Percentiles rank a stretch among this genome's conserved stretches.
These are phyloP conservation scores for Phytophthora fragariaefolia DNA, from an alignment of 352 stramenopile species.

Conservation along the genomic window DNA sequence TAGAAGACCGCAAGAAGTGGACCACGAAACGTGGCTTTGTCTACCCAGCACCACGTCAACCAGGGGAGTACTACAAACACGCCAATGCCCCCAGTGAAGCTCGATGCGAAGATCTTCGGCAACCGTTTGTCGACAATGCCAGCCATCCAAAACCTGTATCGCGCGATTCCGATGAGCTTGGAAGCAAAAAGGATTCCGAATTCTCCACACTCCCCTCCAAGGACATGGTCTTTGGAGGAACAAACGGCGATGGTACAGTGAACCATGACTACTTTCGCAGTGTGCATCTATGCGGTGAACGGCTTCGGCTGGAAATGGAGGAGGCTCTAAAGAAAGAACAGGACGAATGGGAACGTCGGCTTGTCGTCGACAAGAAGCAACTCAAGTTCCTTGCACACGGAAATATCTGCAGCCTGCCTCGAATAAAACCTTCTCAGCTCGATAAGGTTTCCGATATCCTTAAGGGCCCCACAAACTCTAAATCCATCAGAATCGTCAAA, in stretches of 20 bases:
- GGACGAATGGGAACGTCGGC: conserved; percentile 71
- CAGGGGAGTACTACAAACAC: conserved; percentile 79
- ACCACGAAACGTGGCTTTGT: conserved; percentile 90
- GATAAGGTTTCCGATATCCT: conserved; percentile 87
- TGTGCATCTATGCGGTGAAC: conserved; percentile 88
- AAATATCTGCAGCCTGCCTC: conserved; percentile 77
- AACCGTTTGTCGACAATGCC: conserved; percentile 88
- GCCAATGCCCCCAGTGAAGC: conserved; percentile 72
- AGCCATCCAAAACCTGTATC: conserved; percentile 73
- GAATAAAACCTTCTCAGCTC: conserved; percentile 60
- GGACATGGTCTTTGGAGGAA: conserved; percentile 87
- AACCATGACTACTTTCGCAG: conserved; percentile 85
- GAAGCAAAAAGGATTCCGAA: conserved; percentile 26
- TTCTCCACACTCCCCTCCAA: conserved; percentile 91
- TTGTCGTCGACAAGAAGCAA: conserved; percentile 90
- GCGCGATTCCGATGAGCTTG: conserved; percentile 29
- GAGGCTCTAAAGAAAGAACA: conserved; percentile 70
- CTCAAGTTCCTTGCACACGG: conserved; percentile 89
- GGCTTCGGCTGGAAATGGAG: conserved; percentile 75
- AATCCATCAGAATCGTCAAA: conserved; percentile 79
- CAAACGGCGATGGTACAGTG: conserved; percentile 67
- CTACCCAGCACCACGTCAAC: conserved; percentile 76
- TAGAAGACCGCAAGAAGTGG: conserved; percentile 61
- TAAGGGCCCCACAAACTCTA: conserved; percentile 49
- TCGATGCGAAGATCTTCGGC: conserved; percentile 81